phyloP scores from a whole-genome alignment of 169 alveolate genomes.

The Eimeria sp. region DNA sequence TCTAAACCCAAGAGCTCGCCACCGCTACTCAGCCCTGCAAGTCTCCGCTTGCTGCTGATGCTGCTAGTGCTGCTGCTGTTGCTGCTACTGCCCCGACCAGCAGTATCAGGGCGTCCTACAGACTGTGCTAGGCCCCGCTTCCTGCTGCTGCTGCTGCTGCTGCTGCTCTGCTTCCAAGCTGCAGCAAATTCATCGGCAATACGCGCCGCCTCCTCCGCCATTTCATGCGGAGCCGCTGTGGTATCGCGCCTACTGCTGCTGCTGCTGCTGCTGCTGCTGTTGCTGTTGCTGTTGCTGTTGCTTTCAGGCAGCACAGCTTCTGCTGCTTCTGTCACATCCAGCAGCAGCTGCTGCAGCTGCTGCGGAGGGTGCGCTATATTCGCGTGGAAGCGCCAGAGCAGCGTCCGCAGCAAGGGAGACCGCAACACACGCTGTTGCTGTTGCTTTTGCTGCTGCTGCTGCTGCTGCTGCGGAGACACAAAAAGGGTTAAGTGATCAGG shows the following conservation, averaged over 20 bases:
- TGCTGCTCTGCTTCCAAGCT: constrained; percentile 55
- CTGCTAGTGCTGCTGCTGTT: constrained; percentile 21
- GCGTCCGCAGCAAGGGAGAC: constrained; percentile 50
- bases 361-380: background rate
- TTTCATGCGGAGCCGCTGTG: constrained; percentile 36
- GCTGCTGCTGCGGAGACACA: constrained; percentile 34
- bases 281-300: constrained; percentile 49
- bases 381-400: constrained; percentile 26
- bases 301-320: background rate
- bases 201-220: constrained; percentile 57
- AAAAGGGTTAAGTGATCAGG: constrained; percentile 14
- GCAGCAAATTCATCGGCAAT: constrained; percentile 61
- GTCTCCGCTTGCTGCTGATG: constrained; percentile 3
- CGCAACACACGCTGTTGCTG: constrained; percentile 45
- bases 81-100: background rate
- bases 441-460: background rate
- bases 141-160: constrained; percentile 55
- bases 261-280: constrained; percentile 3
- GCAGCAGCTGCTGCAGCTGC: constrained; percentile 40
- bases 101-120: background rate
- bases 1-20: constrained; percentile 15
- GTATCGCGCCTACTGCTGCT: background rate
- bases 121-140: constrained; percentile 5
- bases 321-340: constrained; percentile 10
- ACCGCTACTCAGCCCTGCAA: background rate